phyloP scores from a whole-genome alignment of 768 basidiomycete species.

The Termitomyces sp. region DNA sequence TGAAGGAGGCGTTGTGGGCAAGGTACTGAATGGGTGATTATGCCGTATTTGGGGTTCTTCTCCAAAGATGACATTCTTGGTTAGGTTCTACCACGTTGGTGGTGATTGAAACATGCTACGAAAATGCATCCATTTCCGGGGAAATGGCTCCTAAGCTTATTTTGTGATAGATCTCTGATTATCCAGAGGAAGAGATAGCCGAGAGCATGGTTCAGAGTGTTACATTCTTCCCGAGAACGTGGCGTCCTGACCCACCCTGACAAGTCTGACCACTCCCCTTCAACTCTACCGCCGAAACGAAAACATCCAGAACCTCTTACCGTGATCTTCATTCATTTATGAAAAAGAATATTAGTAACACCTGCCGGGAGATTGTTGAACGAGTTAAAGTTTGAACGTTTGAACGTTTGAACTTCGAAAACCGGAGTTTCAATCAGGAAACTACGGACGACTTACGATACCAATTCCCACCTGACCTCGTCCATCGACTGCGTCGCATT shows the following conservation, averaged over 20 bases:
- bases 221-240: conserved; percentile 13
- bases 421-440: not conserved
- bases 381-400: not conserved
- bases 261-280: not conserved
- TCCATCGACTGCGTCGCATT: not conserved
- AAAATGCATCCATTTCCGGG: conserved; percentile 12
- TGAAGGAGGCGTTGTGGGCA: not conserved
- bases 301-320: not conserved
- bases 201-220: conserved; percentile 10
- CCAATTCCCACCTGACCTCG: not conserved
- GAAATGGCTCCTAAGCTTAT: conserved; percentile 10
- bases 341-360: not conserved
- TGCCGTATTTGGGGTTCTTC: not conserved
- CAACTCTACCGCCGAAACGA: not conserved
- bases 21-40: not conserved
- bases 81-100: not conserved
- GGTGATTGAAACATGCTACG: not conserved
- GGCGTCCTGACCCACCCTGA: conserved; percentile 3
- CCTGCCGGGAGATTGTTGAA: not conserved
- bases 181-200: conserved; percentile 17
- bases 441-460: not conserved
- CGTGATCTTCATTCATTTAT: not conserved
- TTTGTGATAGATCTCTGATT: conserved; percentile 12
- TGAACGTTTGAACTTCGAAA: not conserved
- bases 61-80: not conserved